These are phyloP conservation scores for Eucalyptus melliodora DNA, from an alignment of 345 rosid species.

Conservation along the genomic window DNA sequence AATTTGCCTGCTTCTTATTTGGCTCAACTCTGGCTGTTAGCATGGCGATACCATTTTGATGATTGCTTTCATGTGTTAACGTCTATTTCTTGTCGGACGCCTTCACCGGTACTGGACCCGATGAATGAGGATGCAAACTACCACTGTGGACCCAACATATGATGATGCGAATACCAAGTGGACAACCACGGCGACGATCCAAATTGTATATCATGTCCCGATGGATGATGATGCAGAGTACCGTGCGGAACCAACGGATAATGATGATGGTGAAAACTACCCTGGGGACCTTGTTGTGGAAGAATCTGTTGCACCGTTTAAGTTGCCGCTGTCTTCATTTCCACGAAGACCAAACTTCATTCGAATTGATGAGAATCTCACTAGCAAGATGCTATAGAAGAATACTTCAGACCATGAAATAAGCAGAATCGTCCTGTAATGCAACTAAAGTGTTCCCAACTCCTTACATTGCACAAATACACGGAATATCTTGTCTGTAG, in stretches of 20 bases:
- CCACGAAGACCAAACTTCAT: not conserved
- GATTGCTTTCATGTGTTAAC: not conserved
- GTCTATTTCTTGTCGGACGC: not conserved
- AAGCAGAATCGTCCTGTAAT: not conserved
- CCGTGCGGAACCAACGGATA: not conserved
- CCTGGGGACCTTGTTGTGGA: not conserved
- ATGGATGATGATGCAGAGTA: too few relatives aligned
- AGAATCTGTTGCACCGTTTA: not conserved
- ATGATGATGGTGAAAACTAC: not conserved
- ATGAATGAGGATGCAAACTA: not conserved
- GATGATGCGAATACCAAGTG: not conserved
- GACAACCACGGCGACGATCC: not conserved
- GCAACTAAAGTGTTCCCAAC: not conserved
- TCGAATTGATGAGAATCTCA: too few relatives aligned
- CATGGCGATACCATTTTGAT: not conserved
- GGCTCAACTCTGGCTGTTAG: not conserved
- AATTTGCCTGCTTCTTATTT: not conserved
- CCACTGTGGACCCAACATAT: not conserved
- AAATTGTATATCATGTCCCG: not conserved
- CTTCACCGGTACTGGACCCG: not conserved
- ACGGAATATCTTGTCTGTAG: not conserved
- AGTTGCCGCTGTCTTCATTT: not conserved
- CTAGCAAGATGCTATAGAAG: not conserved
- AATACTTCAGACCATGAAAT: too few relatives aligned
- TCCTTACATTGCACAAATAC: not conserved